Evolutionary conservation across 768 basidiomycete genomes (phyloP).

Genomic region (Russula sp.): DNA sequence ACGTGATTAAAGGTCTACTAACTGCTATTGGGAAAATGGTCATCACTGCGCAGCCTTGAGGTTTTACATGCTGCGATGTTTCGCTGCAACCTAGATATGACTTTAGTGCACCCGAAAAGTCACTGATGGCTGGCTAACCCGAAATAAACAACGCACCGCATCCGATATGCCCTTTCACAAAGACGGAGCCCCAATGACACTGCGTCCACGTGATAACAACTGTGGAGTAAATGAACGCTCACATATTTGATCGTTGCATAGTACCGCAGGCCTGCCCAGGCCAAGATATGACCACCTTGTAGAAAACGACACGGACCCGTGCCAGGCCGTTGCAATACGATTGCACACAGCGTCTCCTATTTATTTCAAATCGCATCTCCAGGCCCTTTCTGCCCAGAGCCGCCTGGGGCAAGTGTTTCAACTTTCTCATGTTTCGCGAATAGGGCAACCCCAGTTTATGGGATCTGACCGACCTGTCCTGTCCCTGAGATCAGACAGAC

Average conservation of each 20-base stretch:
- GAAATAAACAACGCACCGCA: neutral
- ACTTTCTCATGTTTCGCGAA: neutral
- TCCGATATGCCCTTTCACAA: neutral
- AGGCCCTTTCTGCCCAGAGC: neutral
- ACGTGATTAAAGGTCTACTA: constrained; percentile 5
- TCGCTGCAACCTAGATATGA: neutral
- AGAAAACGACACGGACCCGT: neutral
- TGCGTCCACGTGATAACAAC: neutral
- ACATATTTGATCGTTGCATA: neutral
- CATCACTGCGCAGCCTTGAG: neutral
- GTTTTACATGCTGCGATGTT: neutral
- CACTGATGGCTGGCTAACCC: neutral
- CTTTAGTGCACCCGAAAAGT: neutral
- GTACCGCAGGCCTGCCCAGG: neutral
- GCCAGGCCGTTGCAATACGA: neutral
- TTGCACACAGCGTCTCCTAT: neutral
- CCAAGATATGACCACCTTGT: neutral
- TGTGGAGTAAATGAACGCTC: neutral
- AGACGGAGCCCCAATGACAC: neutral
- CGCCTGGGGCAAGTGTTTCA: neutral
- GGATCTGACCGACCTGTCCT: neutral
- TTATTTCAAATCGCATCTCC: neutral
- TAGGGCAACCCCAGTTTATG: neutral
- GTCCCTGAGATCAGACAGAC: constrained; percentile 3
- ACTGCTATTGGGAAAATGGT: neutral